Evolutionary conservation across 768 basidiomycete species (phyloP), one percentile per base, ranked within the genome.

Genomic region (Boletellus ananas): DNA sequence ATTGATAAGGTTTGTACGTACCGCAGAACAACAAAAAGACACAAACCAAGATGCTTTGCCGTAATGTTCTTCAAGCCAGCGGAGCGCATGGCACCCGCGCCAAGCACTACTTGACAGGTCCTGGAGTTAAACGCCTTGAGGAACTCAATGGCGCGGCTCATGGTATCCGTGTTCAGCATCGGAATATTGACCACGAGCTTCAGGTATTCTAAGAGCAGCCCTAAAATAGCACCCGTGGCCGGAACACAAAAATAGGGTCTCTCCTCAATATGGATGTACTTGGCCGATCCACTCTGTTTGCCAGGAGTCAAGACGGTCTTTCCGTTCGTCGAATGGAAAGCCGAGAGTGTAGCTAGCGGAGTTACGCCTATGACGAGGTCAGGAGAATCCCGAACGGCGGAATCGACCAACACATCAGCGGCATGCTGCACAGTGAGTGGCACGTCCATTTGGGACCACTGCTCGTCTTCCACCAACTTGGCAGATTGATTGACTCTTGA

Each of bases 31-130:
- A 52, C 40, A 40, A 34, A 47, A 47, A 34, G 8, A 51, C 52
- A 56, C 80, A 53, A 55, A 90, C 93, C 94, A 20, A 99, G 78
- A 74, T 99, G 95, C 68, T 93, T 96, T 35, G 96, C 96, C 0
- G 96, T 97, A 64, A 99, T 99, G 65, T 98, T 95, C 71, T 91
- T 97, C 61, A 99, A 71, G 6, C 96, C 96, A 17, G 96, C 96
- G 16, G 91, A 94, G 37, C 94, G 79, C 94, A 98, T 97, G n/a
- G 96, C 96, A 13, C 96, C 96, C 9, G 96, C 96, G 3, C 96
- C 96, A 9, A 99, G 76, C 1, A 99, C 96, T 39, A 98, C 94
- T 66, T 98, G 96, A 69, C 96, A 99, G 2, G 93, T 95, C 58
- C 96, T 76, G 27, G 95, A 98, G 67, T 99, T 99, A 75, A 95